Evolutionary conservation across 768 basidiomycete genomes (phyloP).

Genomic region (Pisolithus sp.): DNA sequence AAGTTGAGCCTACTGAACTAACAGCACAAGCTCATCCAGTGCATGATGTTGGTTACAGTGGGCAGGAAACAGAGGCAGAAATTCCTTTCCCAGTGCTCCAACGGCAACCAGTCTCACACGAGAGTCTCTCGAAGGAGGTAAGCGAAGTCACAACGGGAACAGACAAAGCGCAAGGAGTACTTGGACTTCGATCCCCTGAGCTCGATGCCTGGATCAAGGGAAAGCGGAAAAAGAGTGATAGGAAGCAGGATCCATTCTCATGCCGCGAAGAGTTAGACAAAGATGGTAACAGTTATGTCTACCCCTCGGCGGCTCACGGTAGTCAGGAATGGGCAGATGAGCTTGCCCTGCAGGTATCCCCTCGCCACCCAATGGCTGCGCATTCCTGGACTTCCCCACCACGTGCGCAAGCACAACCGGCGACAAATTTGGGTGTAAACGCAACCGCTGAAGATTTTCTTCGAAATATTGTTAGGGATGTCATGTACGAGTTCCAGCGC

Average conservation of each 20-base stretch:
- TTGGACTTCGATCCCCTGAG: conserved; percentile 50
- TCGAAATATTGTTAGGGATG: conserved; percentile 59
- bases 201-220: conserved; percentile 46
- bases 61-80: conserved; percentile 7
- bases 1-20: too few relatives aligned
- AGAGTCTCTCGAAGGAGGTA: conserved; percentile 20
- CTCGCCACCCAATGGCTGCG: conserved; percentile 36
- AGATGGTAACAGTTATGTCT: conserved; percentile 12
- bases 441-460: conserved; percentile 49
- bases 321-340: conserved; percentile 27
- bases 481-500: conserved; percentile 65
- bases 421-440: conserved; percentile 21
- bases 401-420: conserved; percentile 24
- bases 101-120: conserved; percentile 26
- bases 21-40: too few relatives aligned
- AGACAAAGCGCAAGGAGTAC: conserved; percentile 21
- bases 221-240: conserved; percentile 23
- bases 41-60: too few relatives aligned
- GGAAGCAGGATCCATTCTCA: conserved; percentile 45
- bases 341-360: conserved; percentile 52
- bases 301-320: conserved; percentile 2
- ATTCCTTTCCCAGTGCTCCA: conserved; percentile 28
- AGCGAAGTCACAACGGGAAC: conserved; percentile 7
- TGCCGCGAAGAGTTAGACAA: conserved; percentile 23
- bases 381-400: conserved; percentile 35